Base-by-base conservation (phyloP, 306 rosid genomes). In the Dryas alaskensis region DNA sequence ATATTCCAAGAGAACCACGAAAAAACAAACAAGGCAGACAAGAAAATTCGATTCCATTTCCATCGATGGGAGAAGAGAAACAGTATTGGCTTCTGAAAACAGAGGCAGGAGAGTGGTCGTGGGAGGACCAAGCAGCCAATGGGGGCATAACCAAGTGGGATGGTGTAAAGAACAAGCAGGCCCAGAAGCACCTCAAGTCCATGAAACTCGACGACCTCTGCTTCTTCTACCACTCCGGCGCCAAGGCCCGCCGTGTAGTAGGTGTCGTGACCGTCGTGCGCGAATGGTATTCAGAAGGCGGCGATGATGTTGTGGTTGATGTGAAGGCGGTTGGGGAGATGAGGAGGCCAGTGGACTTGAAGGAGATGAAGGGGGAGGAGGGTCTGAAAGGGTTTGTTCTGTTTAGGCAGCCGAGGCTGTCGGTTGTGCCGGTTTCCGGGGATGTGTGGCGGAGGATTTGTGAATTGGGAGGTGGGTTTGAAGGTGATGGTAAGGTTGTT, bases 91-190 rank as follows among this genome's bases (percentile, higher is more conserved):
- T 91, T 40, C 66, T 93, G 85, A 93, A 91, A 75, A 90, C 97
- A 4, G 98, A 91, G 60, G 84, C 93, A 4, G 82, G 84, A 3
- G 98, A 93, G 73, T 90, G 96, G 98, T 90, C 97, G 13, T 93
- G 96, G 98, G 96, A 91, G 54, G 96, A 93, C 69, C 97, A 93
- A 73, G 87, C 86, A 1, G 85, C 89, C 46, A 87, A 93, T 58
- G 86, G 87, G 14, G 97, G 97, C 10, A 17, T 88, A 46, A 82
- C 83, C 75, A 89, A 88, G 14, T 91, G 98, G 98, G 97, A 91
- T 25, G 97, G 97, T 1, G 98, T 91, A n/a, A 93, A 89, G 78
- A 91, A 93, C 89, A 93, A 84, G 80, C 96, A 91, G 65, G 97
- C 94, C 11, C 97, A 84, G 76, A 91, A 93, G 49, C 68, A 88